Evolutionary conservation across 2,329 filamentous ascomycete genomes (phyloP).

Genomic region (Orbilia quercus): DNA sequence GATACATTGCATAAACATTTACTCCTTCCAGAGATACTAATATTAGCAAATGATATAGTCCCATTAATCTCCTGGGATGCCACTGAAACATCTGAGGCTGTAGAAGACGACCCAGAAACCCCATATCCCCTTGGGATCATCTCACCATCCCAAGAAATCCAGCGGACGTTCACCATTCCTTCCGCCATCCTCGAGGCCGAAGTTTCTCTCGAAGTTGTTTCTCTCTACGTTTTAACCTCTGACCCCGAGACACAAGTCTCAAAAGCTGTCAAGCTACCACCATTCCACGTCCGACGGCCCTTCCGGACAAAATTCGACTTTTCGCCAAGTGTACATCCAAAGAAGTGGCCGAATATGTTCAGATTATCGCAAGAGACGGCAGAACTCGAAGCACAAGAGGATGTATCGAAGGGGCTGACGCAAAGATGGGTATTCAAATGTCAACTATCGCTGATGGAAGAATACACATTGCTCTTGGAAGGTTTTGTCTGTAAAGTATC

Average conservation of each 20-base stretch:
- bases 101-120: slow-evolving; percentile 49
- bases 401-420: slow-evolving; percentile 71
- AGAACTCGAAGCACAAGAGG: slow-evolving; percentile 58
- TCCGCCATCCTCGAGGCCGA: slow-evolving; percentile 58
- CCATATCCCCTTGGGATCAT: slow-evolving; percentile 36
- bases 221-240: slow-evolving; percentile 80
- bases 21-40: slow-evolving; percentile 15
- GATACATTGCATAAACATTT: background rate
- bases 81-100: slow-evolving; percentile 26
- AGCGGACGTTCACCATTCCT: slow-evolving; percentile 58
- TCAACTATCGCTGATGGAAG: slow-evolving; percentile 63
- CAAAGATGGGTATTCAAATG: slow-evolving; percentile 85
- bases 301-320: slow-evolving; percentile 95
- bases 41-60: slow-evolving; percentile 26
- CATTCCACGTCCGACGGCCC: slow-evolving; percentile 77
- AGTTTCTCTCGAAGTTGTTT: slow-evolving; percentile 61
- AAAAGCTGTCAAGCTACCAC: slow-evolving; percentile 75
- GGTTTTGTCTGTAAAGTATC: slow-evolving; percentile 42
- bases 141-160: slow-evolving; percentile 44
- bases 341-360: slow-evolving; percentile 90
- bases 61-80: slow-evolving; percentile 53
- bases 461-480: slow-evolving; percentile 22
- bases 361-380: slow-evolving; percentile 62
- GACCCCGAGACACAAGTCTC: slow-evolving; percentile 84
- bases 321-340: slow-evolving; percentile 78